These are phyloP conservation scores for Fremontodendron californicum DNA, from an alignment of 345 rosid species.

Conservation along the genomic window DNA sequence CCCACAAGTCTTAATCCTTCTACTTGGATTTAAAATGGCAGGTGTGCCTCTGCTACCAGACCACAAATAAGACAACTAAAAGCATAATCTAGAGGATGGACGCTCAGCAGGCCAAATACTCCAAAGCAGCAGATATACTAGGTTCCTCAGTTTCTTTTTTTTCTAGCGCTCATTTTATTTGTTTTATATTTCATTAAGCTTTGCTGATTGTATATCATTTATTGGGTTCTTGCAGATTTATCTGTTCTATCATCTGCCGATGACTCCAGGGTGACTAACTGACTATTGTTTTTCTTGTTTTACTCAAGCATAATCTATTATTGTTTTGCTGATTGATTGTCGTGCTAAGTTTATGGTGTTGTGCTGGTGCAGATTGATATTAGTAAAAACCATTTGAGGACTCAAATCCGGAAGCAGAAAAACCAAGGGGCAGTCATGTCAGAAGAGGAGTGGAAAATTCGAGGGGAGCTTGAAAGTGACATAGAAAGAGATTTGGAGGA, in stretches of 20 bases:
- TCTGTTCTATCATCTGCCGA: background rate
- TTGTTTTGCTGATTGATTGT: background rate
- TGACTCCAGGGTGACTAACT: background rate
- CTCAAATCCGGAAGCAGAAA: constrained; percentile 7
- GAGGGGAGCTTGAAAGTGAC: constrained; percentile 63
- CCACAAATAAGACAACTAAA: constrained; percentile 1
- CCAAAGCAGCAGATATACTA: constrained; percentile 14
- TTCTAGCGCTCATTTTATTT: background rate
- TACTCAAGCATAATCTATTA: background rate
- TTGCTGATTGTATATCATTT: background rate
- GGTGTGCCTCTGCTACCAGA: background rate
- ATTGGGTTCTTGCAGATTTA: constrained; percentile 22
- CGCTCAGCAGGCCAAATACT: constrained; percentile 15
- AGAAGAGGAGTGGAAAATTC: constrained; percentile 56
- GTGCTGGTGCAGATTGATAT: constrained; percentile 4
- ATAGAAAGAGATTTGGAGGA: constrained; percentile 71
- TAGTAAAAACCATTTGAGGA: background rate
- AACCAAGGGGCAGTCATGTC: constrained; percentile 16
- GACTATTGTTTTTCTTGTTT: background rate
- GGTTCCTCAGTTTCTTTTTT: constrained; percentile 14
- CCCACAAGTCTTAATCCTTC: constrained; percentile 14
- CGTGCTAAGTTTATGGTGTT: background rate
- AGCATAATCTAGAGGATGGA: constrained; percentile 18
- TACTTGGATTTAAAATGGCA: constrained; percentile 8
- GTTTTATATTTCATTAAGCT: background rate